These are phyloP conservation scores for Leptosphaerulina australis DNA, from an alignment of 2,329 filamentous ascomycete genomes.

Conservation along the genomic window DNA sequence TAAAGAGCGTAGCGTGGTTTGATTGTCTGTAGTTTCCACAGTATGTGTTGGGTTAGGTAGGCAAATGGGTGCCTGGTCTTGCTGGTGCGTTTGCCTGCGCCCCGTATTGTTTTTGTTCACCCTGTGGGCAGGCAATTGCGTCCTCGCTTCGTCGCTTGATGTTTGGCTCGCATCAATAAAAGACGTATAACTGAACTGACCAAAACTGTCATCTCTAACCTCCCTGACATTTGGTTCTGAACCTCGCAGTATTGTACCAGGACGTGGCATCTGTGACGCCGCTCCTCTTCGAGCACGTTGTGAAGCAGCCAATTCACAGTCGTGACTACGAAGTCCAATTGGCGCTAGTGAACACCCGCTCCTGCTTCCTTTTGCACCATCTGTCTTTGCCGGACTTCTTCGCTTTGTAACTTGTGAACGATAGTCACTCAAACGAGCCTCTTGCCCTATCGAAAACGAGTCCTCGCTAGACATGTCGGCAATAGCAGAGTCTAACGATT, in stretches of 20 bases:
- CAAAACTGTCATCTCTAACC: not conserved
- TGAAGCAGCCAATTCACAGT: slow-evolving; percentile 13
- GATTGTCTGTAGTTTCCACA: not conserved
- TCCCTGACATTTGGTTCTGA: not conserved
- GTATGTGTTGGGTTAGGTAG: slow-evolving; percentile 7
- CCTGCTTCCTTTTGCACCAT: not conserved
- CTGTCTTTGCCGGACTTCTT: too few species aligned
- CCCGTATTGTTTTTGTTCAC: slow-evolving; percentile 2
- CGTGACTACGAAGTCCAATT: not conserved
- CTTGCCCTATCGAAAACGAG: not conserved
- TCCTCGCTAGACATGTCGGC: slow-evolving; percentile 13
- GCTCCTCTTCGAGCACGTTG: slow-evolving; percentile 6
- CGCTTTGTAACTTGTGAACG: not conserved
- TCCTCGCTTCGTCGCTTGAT: not conserved
- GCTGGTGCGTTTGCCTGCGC: slow-evolving; percentile 3
- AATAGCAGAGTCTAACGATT: slow-evolving; percentile 14
- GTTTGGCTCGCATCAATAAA: not conserved
- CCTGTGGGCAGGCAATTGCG: not conserved
- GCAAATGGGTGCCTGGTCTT: not conserved
- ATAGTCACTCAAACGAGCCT: not conserved
- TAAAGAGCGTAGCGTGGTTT: not conserved
- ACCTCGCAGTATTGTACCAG: not conserved
- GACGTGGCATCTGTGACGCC: not conserved
- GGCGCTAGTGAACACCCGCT: not conserved
- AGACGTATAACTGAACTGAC: not conserved